A percentile compares a stretch with the other conserved stretches of the same genome.
phyloP scores from a whole-genome alignment of 768 basidiomycete species.

The Tubosaeta sp. region DNA sequence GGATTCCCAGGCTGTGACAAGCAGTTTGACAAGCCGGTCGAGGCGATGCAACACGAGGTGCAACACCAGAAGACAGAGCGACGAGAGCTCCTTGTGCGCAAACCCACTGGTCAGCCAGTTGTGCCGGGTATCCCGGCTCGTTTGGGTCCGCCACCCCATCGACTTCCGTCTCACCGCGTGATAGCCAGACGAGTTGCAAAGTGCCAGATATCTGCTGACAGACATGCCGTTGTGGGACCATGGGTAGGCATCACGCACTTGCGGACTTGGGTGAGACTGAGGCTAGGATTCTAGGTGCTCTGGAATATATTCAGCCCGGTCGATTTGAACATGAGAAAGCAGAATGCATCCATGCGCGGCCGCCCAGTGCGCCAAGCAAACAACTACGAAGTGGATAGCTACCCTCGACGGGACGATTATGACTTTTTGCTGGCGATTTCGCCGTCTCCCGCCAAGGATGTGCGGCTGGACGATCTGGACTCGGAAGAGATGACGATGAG shows the following conservation, averaged over 20 bases:
- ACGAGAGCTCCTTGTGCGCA: slow-evolving; percentile 13
- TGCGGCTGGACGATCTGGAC: slow-evolving; percentile 43
- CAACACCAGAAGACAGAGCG: slow-evolving; percentile 30
- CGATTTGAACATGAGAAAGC: slow-evolving; percentile 34
- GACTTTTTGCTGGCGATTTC: slow-evolving; percentile 47
- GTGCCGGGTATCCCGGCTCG: slow-evolving; percentile 29
- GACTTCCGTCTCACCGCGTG: slow-evolving; percentile 49
- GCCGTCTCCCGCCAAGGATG: slow-evolving; percentile 37
- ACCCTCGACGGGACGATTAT: slow-evolving; percentile 41
- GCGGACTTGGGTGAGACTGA: neutral
- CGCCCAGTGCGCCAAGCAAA: slow-evolving; percentile 20
- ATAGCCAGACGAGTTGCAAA: slow-evolving; percentile 41
- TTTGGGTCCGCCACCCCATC: slow-evolving; percentile 37
- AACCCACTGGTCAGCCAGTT: slow-evolving; percentile 33
- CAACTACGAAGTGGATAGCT: slow-evolving; percentile 9
- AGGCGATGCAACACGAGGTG: slow-evolving; percentile 47
- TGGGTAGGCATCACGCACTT: slow-evolving; percentile 42
- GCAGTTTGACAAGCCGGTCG: slow-evolving; percentile 41
- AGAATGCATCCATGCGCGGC: slow-evolving; percentile 40
- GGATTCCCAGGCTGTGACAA: slow-evolving; percentile 49
- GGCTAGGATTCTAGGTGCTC: slow-evolving; percentile 35
- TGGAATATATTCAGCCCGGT: slow-evolving; percentile 41
- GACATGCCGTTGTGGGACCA: slow-evolving; percentile 48
- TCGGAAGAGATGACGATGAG: slow-evolving; percentile 46
- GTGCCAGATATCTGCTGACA: slow-evolving; percentile 44